Evolutionary conservation across 73 alveolate species (phyloP), one percentile per base, ranked within the genome.

Genomic region (Paramecium sexaurelia): DNA sequence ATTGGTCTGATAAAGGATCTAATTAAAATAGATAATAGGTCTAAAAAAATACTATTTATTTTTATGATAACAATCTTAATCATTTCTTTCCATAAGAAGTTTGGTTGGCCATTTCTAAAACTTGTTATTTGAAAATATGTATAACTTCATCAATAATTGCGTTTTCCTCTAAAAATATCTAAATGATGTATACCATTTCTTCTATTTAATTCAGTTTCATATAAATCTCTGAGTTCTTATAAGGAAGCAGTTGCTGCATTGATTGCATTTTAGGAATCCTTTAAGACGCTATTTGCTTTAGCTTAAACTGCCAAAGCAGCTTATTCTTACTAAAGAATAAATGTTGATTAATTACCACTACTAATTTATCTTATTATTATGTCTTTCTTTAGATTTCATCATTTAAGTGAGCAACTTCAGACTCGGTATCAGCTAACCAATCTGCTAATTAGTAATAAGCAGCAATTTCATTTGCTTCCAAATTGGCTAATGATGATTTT

Each of bases 11-110:
- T n/a, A n/a, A n/a, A n/a, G n/a, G n/a, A n/a, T n/a, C n/a, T n/a
- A n/a, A n/a, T n/a, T n/a, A n/a, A n/a, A n/a, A n/a, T n/a, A n/a
- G n/a, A n/a, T n/a, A n/a, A n/a, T n/a, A n/a, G n/a, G n/a, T n/a
- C n/a, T n/a, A 51, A 51, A 15, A 51, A 51, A 51, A 51, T 51
- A 51, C 29, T 51, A 51, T 51, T 51, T 45, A 45, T n/a, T 51
- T 51, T 51, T 17, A 51, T n/a, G 67, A 51, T 51, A 17, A 51
- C 13, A 61, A 61, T 61, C 47, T 61, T 26, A 61, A 61, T 66
- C 83, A 66, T 66, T 66, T 66, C 45, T 73, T 73, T 73, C 87
- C 87, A 73, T n/a, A 73, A n/a, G 87, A 73, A 20, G 87, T 73
- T 73, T 35, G 9, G n/a, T 41, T 37, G 33, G 87, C 87, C 87